Evolutionary conservation across 805 yeast genomes (phyloP).

Genomic region (Barnettozyma populi): DNA sequence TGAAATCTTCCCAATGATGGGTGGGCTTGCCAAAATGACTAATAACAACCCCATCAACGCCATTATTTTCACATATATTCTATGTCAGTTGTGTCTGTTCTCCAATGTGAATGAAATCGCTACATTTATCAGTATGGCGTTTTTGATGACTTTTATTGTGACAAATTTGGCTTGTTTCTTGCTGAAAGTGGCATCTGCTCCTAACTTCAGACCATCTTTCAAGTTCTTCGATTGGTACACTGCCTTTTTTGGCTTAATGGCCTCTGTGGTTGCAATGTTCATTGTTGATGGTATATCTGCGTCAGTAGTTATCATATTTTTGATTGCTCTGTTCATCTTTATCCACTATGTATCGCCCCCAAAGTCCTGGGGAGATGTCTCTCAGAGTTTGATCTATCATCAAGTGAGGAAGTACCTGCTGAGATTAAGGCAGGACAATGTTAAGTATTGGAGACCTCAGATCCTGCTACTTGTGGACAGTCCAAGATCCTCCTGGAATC

Average conservation of each 20-base stretch:
- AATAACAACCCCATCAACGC: constrained; percentile 57
- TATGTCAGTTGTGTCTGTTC: constrained; percentile 80
- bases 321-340: constrained; percentile 60
- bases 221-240: constrained; percentile 77
- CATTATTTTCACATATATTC: constrained; percentile 68
- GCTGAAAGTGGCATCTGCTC: constrained; percentile 85
- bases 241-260: constrained; percentile 68
- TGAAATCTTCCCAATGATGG: constrained; percentile 75
- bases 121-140: constrained; percentile 94
- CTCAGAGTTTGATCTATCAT: constrained; percentile 91
- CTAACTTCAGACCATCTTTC: constrained; percentile 97
- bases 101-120: constrained; percentile 94
- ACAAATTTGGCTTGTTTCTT: constrained; percentile 92
- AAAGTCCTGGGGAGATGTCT: constrained; percentile 96
- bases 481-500: constrained; percentile 87
- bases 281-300: constrained; percentile 93
- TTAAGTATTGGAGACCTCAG: constrained; percentile 98
- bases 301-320: constrained; percentile 59
- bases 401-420: constrained; percentile 90
- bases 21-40: constrained; percentile 48
- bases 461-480: constrained; percentile 81
- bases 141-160: constrained; percentile 90
- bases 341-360: constrained; percentile 94
- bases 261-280: constrained; percentile 82
- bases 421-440: constrained; percentile 82